Evolutionary conservation across 2,329 filamentous ascomycete species (phyloP), one percentile per base, ranked within the genome.

Genomic region (Venturia effusa): DNA sequence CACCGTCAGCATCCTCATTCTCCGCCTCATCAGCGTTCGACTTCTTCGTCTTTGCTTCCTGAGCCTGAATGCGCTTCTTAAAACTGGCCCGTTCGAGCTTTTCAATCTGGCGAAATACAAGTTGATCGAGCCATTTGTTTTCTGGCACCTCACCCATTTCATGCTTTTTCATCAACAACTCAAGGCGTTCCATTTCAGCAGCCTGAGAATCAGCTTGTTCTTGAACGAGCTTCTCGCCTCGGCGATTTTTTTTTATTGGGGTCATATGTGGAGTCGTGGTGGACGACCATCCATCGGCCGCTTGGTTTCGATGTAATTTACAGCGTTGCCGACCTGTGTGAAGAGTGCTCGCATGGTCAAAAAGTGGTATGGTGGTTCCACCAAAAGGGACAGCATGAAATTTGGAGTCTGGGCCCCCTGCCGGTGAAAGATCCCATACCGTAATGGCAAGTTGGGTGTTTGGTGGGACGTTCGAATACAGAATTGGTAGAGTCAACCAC

Each of bases 71-170:
- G 84, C 79, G 65, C 0, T 71, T 72, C 55, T 73, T 75, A 24
- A 75, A 67, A 40, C 78, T 71, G 64, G 71, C 71, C 34, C 75
- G 67, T 66, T 77, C 73, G 59, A 77, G 75, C 76, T 89, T 94
- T 77, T 96, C 93, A 66, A 96, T 87, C 61, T 88, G 88, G 48
- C 93, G 87, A 73, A 96, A 99, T 2, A 97, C 92, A 69, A 97
- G 83, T 71, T 94, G 90, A 74, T 99, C 94, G 54, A 99, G 83
- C 95, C 94, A 99, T 70, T 95, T 90, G 59, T 96, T 89, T 19
- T 92, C 85, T 0, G 90, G 87, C 32, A 99, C 93, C 73, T 99
- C 94, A 22, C 92, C 92, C 88, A 97, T 95, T 73, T 99, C 95
- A 72, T 97, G 94, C 76, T 96, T 96, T 77, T 99, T 99, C 73